Conservation (phyloP, 2,329 filamentous ascomycete genomes). For the Colletotrichum sublineola region DNA sequence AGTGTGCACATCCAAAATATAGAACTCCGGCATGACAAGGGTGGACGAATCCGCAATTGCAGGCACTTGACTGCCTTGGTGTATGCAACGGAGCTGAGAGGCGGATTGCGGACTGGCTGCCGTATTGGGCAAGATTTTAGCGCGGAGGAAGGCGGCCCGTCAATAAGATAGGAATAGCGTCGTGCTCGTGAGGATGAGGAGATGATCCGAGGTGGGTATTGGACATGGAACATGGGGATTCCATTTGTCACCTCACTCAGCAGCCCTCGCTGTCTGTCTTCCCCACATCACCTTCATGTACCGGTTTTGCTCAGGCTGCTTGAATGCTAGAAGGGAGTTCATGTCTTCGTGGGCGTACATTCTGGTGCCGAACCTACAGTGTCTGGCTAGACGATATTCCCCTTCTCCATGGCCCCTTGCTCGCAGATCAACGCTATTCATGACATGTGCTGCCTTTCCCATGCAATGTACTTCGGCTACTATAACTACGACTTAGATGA, state of each 20-base stretch:
- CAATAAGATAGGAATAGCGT: conserved; percentile 42
- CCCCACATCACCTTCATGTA: neutral
- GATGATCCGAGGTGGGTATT: neutral
- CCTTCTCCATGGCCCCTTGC: neutral
- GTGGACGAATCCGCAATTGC: conserved; percentile 15
- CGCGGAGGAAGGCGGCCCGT: conserved; percentile 45
- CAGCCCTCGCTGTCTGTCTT: neutral
- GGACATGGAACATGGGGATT: neutral
- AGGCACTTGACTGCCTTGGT: conserved; percentile 11
- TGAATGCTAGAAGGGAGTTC: neutral
- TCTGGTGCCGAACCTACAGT: neutral
- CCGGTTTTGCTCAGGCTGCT: neutral
- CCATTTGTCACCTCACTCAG: conserved; percentile 8
- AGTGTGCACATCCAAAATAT: neutral
- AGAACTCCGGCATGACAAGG: neutral
- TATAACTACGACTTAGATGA: neutral
- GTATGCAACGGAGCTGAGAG: conserved; percentile 5
- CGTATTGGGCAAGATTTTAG: conserved; percentile 34
- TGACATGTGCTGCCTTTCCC: neutral
- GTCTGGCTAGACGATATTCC: neutral
- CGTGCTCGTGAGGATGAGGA: neutral
- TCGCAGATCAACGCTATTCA: neutral
- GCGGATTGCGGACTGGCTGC: conserved; percentile 17
- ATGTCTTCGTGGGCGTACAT: neutral
- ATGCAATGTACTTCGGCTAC: neutral